Evolutionary conservation across 1,284 basidiomycete species (phyloP).

Genomic region (Takashimella koratensis): DNA sequence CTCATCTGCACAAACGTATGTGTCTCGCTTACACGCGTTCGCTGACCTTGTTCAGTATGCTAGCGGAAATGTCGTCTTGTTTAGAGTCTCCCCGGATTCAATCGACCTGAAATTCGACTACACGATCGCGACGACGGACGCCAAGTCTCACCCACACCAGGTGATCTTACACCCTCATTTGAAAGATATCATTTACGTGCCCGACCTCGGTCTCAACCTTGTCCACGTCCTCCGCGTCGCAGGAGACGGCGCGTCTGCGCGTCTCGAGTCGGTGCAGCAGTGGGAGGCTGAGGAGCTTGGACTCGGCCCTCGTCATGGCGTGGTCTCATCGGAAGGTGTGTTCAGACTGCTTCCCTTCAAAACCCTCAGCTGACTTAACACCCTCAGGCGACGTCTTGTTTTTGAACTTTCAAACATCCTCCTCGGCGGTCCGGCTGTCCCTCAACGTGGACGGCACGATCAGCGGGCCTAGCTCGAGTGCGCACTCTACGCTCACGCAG

Average conservation of each 20-base stretch:
- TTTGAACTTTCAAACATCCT: conserved; percentile 5
- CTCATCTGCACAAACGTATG: background rate
- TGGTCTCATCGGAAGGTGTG: conserved; percentile 6
- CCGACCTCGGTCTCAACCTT: conserved; percentile 5
- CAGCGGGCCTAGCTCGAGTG: background rate
- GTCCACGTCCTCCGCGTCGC: conserved; percentile 1
- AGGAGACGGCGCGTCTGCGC: background rate
- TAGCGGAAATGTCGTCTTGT: background rate
- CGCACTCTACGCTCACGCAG: conserved; percentile 2
- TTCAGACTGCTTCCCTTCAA: background rate
- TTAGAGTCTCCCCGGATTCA: background rate
- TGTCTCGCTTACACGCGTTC: background rate
- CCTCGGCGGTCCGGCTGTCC: background rate
- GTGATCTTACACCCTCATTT: conserved; percentile 4
- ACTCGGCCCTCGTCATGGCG: conserved; percentile 5
- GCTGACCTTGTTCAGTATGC: background rate
- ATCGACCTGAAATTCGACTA: background rate
- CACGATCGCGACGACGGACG: background rate
- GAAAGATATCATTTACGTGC: conserved; percentile 4
- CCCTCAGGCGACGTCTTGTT: conserved; percentile 1
- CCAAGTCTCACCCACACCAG: conserved; percentile 8
- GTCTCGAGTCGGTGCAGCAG: background rate
- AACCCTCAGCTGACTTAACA: background rate
- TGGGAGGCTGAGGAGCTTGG: background rate
- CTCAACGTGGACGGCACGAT: conserved; percentile 1